phyloP scores from a whole-genome alignment of 345 rosid genomes.

The Euphorbia peplus region DNA sequence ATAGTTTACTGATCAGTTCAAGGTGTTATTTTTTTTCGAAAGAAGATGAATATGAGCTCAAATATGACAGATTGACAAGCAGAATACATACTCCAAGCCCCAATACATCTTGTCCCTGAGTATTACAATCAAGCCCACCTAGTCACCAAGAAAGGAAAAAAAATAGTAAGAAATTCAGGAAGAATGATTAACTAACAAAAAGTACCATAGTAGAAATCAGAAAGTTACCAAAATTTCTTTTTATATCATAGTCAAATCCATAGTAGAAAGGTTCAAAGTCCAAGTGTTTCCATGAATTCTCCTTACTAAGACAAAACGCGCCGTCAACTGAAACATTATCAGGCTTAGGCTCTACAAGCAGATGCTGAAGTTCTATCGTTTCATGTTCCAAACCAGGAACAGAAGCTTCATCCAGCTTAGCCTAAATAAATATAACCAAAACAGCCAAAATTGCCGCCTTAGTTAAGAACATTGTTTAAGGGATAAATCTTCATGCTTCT shows the following conservation, averaged over 20 bases:
- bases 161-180: background rate
- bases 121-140: slow-evolving; percentile 55
- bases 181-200: no score
- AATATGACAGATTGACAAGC: slow-evolving; percentile 8
- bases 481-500: background rate
- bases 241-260: slow-evolving; percentile 44
- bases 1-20: background rate
- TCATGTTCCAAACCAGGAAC: slow-evolving; percentile 42
- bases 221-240: slow-evolving; percentile 38
- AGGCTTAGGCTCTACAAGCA: slow-evolving; percentile 46
- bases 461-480: background rate
- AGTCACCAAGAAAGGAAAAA: slow-evolving; percentile 9
- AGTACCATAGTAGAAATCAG: background rate
- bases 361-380: slow-evolving; percentile 38
- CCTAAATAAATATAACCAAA: slow-evolving; percentile 18
- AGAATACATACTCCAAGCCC: slow-evolving; percentile 63
- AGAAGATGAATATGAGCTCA: slow-evolving; percentile 4
- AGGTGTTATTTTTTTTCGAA: background rate
- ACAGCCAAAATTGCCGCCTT: slow-evolving; percentile 6
- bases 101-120: slow-evolving; percentile 45
- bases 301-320: slow-evolving; percentile 45
- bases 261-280: slow-evolving; percentile 46
- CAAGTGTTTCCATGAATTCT: slow-evolving; percentile 41
- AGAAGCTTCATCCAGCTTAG: slow-evolving; percentile 45
- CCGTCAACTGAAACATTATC: slow-evolving; percentile 50